Conservation (phyloP, 306 rosid species). For the Gleditsia sinensis region DNA sequence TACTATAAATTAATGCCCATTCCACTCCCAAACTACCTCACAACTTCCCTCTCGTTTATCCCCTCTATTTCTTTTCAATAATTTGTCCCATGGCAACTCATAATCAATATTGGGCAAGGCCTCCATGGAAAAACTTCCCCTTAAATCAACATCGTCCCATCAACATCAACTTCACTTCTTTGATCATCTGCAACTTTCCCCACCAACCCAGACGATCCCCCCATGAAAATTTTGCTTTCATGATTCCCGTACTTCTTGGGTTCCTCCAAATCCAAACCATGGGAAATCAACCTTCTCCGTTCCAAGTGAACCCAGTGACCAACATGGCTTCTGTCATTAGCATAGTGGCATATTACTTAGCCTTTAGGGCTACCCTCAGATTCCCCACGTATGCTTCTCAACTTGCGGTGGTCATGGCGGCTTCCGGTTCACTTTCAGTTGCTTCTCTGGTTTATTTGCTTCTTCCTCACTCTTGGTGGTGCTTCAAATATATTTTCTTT, state of each 20-base stretch:
- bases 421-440: slow-evolving; percentile 14
- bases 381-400: slow-evolving; percentile 18
- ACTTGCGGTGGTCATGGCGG: neutral
- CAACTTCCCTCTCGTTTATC: too few relatives aligned
- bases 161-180: neutral
- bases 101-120: too few relatives aligned
- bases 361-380: neutral
- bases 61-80: too few relatives aligned
- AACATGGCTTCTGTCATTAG: neutral
- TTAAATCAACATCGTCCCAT: neutral
- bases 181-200: neutral
- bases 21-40: too few relatives aligned
- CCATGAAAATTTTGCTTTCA: slow-evolving; percentile 9
- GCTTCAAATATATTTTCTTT: neutral
- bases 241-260: neutral
- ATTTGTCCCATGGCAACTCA: too few relatives aligned
- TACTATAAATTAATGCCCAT: too few relatives aligned
- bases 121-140: too few relatives aligned
- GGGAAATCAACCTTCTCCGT: neutral
- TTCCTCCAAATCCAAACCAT: slow-evolving; percentile 25
- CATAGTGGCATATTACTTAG: slow-evolving; percentile 4
- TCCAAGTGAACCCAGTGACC: slow-evolving; percentile 23
- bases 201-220: slow-evolving; percentile 1
- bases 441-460: slow-evolving; percentile 7
- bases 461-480: slow-evolving; percentile 9